These are phyloP conservation scores for Nadsonia fulvescens DNA, from an alignment of 805 yeast genomes.

Conservation along the genomic window DNA sequence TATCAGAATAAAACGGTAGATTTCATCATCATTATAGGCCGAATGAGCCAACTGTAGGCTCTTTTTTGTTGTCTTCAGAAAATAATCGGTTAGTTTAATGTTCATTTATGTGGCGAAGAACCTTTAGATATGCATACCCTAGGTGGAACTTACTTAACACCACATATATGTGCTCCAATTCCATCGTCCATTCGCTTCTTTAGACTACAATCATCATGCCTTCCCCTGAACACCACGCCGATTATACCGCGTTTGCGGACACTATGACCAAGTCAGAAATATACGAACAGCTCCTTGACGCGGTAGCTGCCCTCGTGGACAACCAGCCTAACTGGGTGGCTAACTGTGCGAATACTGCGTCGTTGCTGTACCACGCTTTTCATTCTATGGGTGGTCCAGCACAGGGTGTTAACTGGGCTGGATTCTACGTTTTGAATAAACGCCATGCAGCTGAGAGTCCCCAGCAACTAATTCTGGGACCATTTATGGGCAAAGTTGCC, in stretches of 20 bases:
- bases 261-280: constrained; percentile 26
- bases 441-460: constrained; percentile 17
- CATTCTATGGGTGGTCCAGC: constrained; percentile 29
- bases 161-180: too few species aligned
- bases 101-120: too few species aligned
- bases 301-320: constrained; percentile 45
- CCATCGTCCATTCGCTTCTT: neutral
- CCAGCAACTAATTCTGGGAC: constrained; percentile 54
- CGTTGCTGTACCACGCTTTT: constrained; percentile 79
- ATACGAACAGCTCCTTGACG: constrained; percentile 36
- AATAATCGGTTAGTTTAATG: too few species aligned
- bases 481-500: constrained; percentile 94
- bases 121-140: too few species aligned
- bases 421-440: constrained; percentile 58
- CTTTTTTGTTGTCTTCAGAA: too few species aligned
- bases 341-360: constrained; percentile 71
- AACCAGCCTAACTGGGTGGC: constrained; percentile 74
- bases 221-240: constrained; percentile 54
- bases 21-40: too few species aligned
- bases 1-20: too few species aligned
- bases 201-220: constrained; percentile 2
- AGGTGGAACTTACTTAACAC: too few species aligned
- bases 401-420: constrained; percentile 71
- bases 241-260: constrained; percentile 35
- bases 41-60: too few species aligned